Percentiles rank a stretch among this genome's conserved stretches.
These are phyloP conservation scores for Myriosclerotinia curreyana DNA, from an alignment of 2,329 filamentous ascomycete species.

Conservation along the genomic window DNA sequence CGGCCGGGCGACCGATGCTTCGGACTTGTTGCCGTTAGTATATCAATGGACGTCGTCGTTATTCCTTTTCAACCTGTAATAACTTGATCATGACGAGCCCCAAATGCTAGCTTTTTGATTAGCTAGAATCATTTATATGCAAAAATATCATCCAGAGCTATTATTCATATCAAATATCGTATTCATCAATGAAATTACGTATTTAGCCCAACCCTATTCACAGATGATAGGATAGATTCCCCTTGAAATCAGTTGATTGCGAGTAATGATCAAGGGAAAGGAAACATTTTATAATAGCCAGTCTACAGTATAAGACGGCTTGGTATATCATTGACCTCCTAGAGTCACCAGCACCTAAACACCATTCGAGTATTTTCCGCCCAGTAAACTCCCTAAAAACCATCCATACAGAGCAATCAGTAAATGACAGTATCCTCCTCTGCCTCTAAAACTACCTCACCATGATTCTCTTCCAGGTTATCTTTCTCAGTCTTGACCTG, in stretches of 20 bases:
- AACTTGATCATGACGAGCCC: no score
- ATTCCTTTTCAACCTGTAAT: no score
- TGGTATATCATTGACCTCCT: conserved; percentile 21
- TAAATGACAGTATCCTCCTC: conserved; percentile 93
- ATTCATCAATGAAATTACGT: no score
- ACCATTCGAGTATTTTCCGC: not conserved
- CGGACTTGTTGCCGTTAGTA: no score
- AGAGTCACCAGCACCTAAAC: conserved; percentile 3
- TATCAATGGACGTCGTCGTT: no score
- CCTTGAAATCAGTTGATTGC: conserved; percentile 34
- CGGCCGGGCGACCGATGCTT: conserved; percentile 36
- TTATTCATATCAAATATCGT: no score
- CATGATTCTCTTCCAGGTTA: conserved; percentile 63
- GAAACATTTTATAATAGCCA: conserved; percentile 15
- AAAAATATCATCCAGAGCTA: no score
- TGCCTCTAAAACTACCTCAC: conserved; percentile 76
- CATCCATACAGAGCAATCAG: conserved; percentile 45
- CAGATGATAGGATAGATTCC: conserved; percentile 35
- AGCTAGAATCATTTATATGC: no score
- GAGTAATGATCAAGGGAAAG: not conserved
- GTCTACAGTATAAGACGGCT: conserved; percentile 21
- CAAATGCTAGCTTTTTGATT: no score
- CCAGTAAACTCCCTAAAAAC: not conserved
- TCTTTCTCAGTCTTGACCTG: conserved; percentile 41
- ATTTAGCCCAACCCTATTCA: no score